These are phyloP conservation scores for Podaxis sp. DNA, from an alignment of 768 basidiomycete genomes.

Conservation along the genomic window DNA sequence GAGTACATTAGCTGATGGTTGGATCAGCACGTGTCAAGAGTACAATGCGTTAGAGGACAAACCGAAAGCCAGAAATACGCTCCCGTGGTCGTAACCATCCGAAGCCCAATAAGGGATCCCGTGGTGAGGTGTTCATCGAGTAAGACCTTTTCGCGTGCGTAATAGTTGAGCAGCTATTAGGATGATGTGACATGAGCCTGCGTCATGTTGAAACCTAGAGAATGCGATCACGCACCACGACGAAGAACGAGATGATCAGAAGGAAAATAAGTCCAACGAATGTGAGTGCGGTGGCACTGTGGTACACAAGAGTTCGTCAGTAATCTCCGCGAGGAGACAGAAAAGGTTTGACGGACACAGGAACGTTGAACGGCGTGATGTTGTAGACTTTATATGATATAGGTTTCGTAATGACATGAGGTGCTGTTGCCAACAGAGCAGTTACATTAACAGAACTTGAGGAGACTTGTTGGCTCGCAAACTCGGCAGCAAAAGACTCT, in stretches of 20 bases:
- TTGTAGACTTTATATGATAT: too few relatives aligned
- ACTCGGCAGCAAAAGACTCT: not conserved
- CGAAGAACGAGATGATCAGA: constrained; percentile 38
- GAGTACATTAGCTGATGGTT: constrained; percentile 46
- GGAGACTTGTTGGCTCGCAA: too few relatives aligned
- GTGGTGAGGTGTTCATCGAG: constrained; percentile 21
- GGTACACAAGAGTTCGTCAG: not conserved
- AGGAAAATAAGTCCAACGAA: constrained; percentile 56
- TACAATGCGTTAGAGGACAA: not conserved
- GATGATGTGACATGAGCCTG: too few relatives aligned
- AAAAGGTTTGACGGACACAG: too few relatives aligned
- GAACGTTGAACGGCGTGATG: too few relatives aligned
- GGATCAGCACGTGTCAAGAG: not conserved
- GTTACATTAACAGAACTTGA: too few relatives aligned
- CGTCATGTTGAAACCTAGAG: not conserved
- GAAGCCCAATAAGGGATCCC: constrained; percentile 23
- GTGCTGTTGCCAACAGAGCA: too few relatives aligned
- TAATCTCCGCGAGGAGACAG: not conserved
- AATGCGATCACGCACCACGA: constrained; percentile 26
- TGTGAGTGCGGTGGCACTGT: constrained; percentile 48
- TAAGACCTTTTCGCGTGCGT: constrained; percentile 27
- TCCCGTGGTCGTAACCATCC: constrained; percentile 20
- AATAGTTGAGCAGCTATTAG: too few relatives aligned
- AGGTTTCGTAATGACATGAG: too few relatives aligned
- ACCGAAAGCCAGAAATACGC: constrained; percentile 30